These are phyloP conservation scores for Poa pratensis DNA, from an alignment of 176 grass and related monocot species.

Conservation along the genomic window DNA sequence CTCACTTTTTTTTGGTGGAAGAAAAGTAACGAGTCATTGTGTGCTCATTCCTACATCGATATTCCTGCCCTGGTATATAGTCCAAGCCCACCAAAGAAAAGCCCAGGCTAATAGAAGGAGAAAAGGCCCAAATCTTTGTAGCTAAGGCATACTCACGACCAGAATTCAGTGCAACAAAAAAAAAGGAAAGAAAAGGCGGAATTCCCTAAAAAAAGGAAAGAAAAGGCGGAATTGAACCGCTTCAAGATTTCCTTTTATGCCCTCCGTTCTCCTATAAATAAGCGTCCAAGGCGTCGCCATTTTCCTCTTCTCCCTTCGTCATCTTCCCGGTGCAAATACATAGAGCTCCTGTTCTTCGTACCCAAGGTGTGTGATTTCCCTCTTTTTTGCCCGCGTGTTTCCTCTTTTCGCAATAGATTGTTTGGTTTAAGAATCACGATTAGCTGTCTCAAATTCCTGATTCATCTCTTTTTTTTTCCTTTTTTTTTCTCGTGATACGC, in stretches of 20 bases:
- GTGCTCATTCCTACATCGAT: no score
- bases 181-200: no score
- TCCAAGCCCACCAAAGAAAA: no score
- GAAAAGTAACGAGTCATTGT: no score
- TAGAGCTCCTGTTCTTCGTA: neutral
- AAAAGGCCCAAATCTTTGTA: no score
- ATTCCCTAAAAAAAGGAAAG: no score
- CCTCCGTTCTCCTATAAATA: constrained; percentile 12
- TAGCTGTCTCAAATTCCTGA: neutral
- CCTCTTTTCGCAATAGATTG: neutral
- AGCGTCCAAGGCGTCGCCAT: neutral
- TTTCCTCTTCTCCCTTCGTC: neutral
- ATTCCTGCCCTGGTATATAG: no score
- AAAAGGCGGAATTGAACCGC: no score
- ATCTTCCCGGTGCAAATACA: constrained; percentile 8
- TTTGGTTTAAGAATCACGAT: neutral
- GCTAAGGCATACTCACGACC: no score
- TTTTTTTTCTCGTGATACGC: neutral
- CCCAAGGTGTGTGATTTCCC: neutral
- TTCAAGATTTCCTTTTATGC: neutral
- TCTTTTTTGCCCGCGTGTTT: neutral
- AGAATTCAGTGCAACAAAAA: no score
- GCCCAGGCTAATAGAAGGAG: no score
- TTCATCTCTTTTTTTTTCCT: neutral
- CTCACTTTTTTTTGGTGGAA: no score